Evolutionary conservation across 768 basidiomycete species (phyloP).

Genomic region (Macrocybe gigantea): DNA sequence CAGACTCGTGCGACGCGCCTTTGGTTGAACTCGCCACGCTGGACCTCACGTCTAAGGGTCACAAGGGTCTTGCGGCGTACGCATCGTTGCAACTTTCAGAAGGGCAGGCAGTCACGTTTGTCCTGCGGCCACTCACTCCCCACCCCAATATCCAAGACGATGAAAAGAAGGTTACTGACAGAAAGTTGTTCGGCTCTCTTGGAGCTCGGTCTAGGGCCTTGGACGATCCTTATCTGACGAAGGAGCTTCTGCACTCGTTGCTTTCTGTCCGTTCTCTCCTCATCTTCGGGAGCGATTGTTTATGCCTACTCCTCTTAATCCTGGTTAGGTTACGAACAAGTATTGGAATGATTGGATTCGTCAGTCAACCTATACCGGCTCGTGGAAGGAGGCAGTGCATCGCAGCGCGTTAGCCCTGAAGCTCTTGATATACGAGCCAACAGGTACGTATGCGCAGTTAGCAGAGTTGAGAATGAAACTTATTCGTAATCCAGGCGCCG

Average conservation of each 20-base stretch:
- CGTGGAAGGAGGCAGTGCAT: constrained; percentile 95
- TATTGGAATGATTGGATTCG: constrained; percentile 92
- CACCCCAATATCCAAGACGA: too few relatives aligned
- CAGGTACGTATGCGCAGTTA: constrained; percentile 35
- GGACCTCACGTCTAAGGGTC: constrained; percentile 65
- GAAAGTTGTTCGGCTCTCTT: constrained; percentile 1
- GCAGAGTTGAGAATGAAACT: background rate
- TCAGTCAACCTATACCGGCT: constrained; percentile 83
- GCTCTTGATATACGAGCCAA: constrained; percentile 89
- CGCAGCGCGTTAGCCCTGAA: constrained; percentile 93
- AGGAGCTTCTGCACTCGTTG: constrained; percentile 52
- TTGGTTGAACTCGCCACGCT: constrained; percentile 51
- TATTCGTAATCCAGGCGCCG: constrained; percentile 50
- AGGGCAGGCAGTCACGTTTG: constrained; percentile 88
- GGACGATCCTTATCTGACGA: constrained; percentile 72
- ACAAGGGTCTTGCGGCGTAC: constrained; percentile 63
- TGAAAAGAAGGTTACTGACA: constrained; percentile 4
- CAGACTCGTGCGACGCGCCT: constrained; percentile 33
- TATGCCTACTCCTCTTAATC: background rate
- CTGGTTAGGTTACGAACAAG: constrained; percentile 52
- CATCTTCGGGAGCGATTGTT: background rate
- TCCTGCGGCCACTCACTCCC: constrained; percentile 55
- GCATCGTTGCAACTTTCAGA: constrained; percentile 62
- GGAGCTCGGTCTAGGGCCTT: constrained; percentile 35
- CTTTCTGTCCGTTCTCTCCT: constrained; percentile 38